Conservation (phyloP, 2,329 filamentous ascomycete genomes). For the Fusarium staphyleae region DNA sequence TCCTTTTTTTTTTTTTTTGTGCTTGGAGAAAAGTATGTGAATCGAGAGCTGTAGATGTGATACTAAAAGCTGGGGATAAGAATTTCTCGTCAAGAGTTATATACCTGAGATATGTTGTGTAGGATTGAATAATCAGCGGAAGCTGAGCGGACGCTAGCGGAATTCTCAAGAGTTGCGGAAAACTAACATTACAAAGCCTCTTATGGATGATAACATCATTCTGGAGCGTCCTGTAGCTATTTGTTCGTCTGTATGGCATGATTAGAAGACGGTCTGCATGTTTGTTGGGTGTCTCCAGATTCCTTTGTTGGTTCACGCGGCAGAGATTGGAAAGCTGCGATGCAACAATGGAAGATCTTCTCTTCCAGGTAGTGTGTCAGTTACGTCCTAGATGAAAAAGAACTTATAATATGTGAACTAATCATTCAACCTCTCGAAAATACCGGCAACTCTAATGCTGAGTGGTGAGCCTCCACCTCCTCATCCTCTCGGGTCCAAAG, state of each 20-base stretch:
- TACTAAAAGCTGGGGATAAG: not conserved
- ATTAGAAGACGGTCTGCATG: too few relatives aligned
- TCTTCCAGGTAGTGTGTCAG: too few relatives aligned
- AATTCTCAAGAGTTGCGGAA: not conserved
- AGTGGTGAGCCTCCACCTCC: slow-evolving; percentile 3
- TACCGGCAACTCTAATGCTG: too few relatives aligned
- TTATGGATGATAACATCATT: not conserved
- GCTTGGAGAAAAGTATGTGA: not conserved
- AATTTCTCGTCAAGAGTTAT: not conserved
- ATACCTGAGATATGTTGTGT: not conserved
- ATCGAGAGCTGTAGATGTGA: not conserved
- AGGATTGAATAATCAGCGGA: not conserved
- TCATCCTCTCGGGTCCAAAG: slow-evolving; percentile 17
- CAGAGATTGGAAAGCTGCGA: too few relatives aligned
- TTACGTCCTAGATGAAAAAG: too few relatives aligned
- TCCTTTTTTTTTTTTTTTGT: not conserved
- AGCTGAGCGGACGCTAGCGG: slow-evolving; percentile 2
- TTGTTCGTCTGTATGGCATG: too few relatives aligned
- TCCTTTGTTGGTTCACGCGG: too few relatives aligned
- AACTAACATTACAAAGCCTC: not conserved
- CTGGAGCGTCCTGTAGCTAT: too few relatives aligned
- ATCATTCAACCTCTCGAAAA: too few relatives aligned
- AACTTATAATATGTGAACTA: too few relatives aligned
- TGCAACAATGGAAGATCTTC: too few relatives aligned
- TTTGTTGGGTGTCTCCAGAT: too few relatives aligned